phyloP scores from a whole-genome alignment of 2,329 filamentous ascomycete species.

The Cordyceps cicadae region DNA sequence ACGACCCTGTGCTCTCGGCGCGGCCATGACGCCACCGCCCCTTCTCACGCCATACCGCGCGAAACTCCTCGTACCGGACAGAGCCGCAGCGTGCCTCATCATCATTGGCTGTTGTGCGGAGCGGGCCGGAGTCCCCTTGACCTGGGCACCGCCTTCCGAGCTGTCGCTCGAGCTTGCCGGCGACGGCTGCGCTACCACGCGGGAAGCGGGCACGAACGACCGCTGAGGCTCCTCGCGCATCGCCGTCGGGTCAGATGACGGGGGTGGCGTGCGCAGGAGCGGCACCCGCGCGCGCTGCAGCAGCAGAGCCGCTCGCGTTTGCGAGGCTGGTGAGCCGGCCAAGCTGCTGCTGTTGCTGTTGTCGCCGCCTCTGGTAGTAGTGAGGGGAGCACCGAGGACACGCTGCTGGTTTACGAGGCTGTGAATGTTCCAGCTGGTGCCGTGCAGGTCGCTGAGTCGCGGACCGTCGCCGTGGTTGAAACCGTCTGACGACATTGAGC shows the following conservation, averaged over 20 bases:
- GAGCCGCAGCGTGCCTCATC: not conserved
- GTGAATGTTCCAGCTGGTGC: not conserved
- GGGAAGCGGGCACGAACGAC: not conserved
- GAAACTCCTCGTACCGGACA: not conserved
- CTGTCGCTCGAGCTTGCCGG: not conserved
- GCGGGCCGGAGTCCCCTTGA: not conserved
- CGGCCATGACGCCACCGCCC: not conserved
- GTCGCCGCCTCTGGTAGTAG: not conserved
- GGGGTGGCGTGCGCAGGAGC: slow-evolving; percentile 18
- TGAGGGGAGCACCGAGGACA: not conserved
- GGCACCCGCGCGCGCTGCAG: not conserved
- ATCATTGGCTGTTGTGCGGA: too few species aligned
- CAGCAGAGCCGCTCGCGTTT: slow-evolving; percentile 1
- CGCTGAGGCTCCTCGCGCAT: not conserved
- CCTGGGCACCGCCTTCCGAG: not conserved
- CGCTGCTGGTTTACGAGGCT: not conserved
- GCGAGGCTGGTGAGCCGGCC: not conserved
- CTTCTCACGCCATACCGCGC: not conserved
- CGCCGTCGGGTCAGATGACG: slow-evolving; percentile 17
- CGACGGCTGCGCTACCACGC: not conserved
- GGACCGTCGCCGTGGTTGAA: not conserved
- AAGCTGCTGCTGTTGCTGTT: not conserved
- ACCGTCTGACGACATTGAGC: not conserved
- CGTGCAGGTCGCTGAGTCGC: slow-evolving; percentile 3
- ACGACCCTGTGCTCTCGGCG: not conserved